Base-by-base conservation (phyloP, 345 rosid genomes). In the Eucalyptus globulus region DNA sequence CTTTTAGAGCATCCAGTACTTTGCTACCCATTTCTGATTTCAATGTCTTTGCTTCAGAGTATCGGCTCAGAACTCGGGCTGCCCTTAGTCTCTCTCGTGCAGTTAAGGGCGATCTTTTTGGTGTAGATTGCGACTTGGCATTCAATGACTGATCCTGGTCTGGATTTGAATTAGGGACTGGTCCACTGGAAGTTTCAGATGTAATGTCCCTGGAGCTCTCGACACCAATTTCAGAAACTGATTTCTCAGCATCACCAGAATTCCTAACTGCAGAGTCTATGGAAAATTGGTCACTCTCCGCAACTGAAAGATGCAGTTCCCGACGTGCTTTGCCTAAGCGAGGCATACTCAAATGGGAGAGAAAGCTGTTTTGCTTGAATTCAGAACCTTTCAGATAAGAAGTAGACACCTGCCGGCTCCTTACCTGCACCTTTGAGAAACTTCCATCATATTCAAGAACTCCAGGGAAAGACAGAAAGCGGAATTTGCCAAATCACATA, bases 11-110 rank as follows among this genome's bases (percentile, higher is more conserved):
- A 90, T 94, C 98, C 89, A 97, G 87, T 31, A 96, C 94, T 34
- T 93, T 96, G 89, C 95, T 97, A 51, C 99, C 97, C 95, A 93
- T 93, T 80, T 93, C 96, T 31, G 94, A 89, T 89, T 94, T 95
- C n/a, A 93, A 34, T 16, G 94, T 54, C 89, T 95, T 93, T 34
- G 95, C 88, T 88, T 96, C 97, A 10, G 94, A 87, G 90, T 93
- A 91, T 56, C 96, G 92, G 87, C 94, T 94, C 53, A 93, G 97
- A 29, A 97, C 95, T 54, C 99, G 93, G n/a, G 98, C 99, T 4
- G 99, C 99, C 91, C 92, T 93, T n/a, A 97, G 93, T 89, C 98
- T 94, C 92, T 96, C 99, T 88, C 97, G 92, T 11, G 97, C 99
- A 26, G 98, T 97, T 88, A 96, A 90, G n/a, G 97, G 92, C 1